Percentiles rank a stretch among this genome's conserved stretches.
Conservation (phyloP, 106 monocot species). For the Posidonia australis region DNA sequence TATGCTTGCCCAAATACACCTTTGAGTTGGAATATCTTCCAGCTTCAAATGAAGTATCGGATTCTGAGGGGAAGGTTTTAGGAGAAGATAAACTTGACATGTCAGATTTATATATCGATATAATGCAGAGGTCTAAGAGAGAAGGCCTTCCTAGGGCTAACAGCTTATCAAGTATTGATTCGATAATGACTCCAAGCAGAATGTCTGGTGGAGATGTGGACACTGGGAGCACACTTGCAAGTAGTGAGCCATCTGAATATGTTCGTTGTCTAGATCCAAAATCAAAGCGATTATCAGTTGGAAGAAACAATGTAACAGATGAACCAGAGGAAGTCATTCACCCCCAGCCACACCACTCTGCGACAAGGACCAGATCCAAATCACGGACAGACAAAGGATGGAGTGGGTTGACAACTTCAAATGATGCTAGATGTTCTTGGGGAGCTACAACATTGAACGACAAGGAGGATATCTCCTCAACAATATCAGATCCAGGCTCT, state of each 20-base stretch:
- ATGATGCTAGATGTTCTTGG: constrained; percentile 66
- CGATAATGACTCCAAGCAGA: constrained; percentile 68
- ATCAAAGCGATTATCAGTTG: constrained; percentile 61
- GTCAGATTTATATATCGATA: constrained; percentile 69
- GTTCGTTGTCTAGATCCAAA: constrained; percentile 86
- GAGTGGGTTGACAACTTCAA: constrained; percentile 37
- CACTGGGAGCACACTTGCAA: constrained; percentile 43
- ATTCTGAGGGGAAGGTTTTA: constrained; percentile 17
- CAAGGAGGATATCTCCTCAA: constrained; percentile 78
- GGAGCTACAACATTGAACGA: constrained; percentile 35
- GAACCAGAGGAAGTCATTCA: constrained; percentile 88
- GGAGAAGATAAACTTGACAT: constrained; percentile 36
- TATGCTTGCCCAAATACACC: constrained; percentile 87
- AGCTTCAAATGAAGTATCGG: constrained; percentile 21
- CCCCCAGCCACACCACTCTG: constrained; percentile 42
- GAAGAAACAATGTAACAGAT: constrained; percentile 44
- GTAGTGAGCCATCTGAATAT: constrained; percentile 82
- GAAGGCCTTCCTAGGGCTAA: constrained; percentile 76
- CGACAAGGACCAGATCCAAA: constrained; percentile 74
- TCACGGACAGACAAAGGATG: constrained; percentile 67
- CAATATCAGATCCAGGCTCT: constrained; percentile 69
- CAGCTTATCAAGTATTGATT: constrained; percentile 91
- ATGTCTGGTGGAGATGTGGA: constrained; percentile 55
- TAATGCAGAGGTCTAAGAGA: constrained; percentile 51
- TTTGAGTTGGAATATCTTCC: constrained; percentile 96